Evolutionary conservation across 2,329 filamentous ascomycete genomes (phyloP), one percentile per base, ranked within the genome.

Genomic region (Calonectria crousiana): DNA sequence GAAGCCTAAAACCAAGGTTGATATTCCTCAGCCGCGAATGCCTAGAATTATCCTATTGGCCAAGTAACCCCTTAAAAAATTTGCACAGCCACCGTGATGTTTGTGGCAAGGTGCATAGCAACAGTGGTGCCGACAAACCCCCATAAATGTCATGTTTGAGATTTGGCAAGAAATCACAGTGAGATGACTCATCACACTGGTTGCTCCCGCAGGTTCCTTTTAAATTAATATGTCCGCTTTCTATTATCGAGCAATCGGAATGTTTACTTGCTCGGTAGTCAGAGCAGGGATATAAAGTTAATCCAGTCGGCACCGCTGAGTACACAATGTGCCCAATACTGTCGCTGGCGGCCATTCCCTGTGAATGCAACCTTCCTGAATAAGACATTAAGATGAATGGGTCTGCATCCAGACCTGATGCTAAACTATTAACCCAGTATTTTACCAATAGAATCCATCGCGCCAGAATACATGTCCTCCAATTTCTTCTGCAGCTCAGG

Each of bases 291-390:
- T 41, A 6, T 6, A 41, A 18, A 18, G 14, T 41, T 4, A 2
- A 16, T 41, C 18, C 38, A 41, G 3, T 41, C 14, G 2, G 18
- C 38, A 44, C 36, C 5, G 11, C 36, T 38, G 36, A 36, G 34
- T 11, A 36, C 34, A 36, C 34, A 6, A 18, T 16, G 16, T 18
- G 16, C 38, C 38, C 4, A 18, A 44, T 44, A 20, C 14, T 5
- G 6, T 38, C 3, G 8, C 16, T 20, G 18, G 14, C 4, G 18
- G 3, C 6, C 38, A 44, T 20, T 18, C 6, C 30, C 30, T 44
- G 3, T 6, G 2, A 2, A 44, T 4, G 8, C 18, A 4, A 16
- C 13, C 9, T n/a, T n/a, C 16, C 20, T 3, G 9, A 1, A 13
- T 5, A 13, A 23, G 4, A 47, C 3, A 5, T 23, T 5, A 9